Base-by-base conservation (phyloP, 139 green algal species). In the Gonium pectorale region DNA sequence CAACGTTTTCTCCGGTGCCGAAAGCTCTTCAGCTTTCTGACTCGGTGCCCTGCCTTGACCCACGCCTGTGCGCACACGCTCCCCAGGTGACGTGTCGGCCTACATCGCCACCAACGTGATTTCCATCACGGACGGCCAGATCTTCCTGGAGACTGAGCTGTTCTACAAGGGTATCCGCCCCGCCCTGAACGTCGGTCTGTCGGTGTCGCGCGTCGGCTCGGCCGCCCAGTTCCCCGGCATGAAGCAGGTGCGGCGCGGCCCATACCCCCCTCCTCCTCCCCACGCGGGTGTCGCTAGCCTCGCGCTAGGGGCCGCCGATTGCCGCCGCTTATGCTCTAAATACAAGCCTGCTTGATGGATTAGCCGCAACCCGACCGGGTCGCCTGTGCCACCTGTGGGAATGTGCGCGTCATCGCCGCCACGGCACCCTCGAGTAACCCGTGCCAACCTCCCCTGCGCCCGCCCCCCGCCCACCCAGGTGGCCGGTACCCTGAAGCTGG, bases 91-190 rank as follows among this genome's bases (percentile, higher is more conserved):
- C 67, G 94, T 98, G 77, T 97, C 94, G 5, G 94, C 94, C 17
- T 98, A 98, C 90, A 98, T 98, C 67, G 93, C 95, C 78, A 98
- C 95, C 78, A 98, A 98, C 87, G 95, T 98, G 60, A 98, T 98
- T 84, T 98, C 95, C 68, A 98, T 98, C 86, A 98, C 95, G 0
- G 95, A 98, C 87, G 94, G 94, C 46, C 95, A 98, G 90, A 98
- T 98, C 69, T 98, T 97, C 91, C 86, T 98, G 71, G 93, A 96
- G 89, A 96, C 95, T 74, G 94, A 97, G 89, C 89, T 98, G 43
- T 98, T 98, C 90, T 97, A 97, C 90, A 94, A 95, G 86, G 95
- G 94, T 90, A 96, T 98, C 85, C 93, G 95, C 83, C 95, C 95
- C 38, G 95, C 95, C 24, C 94, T 98, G 56, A 98, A 98, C 89